Evolutionary conservation across 2,329 filamentous ascomycete species (phyloP).

Genomic region (Fulvia fulva): DNA sequence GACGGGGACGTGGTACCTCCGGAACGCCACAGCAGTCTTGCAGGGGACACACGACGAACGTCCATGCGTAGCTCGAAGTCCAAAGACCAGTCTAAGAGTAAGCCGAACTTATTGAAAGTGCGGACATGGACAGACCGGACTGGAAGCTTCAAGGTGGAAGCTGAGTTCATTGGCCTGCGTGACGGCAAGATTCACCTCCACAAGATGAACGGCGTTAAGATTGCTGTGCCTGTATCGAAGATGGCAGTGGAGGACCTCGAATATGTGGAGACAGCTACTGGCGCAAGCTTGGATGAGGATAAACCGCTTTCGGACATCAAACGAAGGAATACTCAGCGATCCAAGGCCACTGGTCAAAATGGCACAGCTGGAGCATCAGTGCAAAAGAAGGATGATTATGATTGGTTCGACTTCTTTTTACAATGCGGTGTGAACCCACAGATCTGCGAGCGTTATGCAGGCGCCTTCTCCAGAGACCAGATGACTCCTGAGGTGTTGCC

Average conservation of each 20-base stretch:
- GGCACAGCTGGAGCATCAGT: conserved; percentile 57
- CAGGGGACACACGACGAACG: conserved; percentile 35
- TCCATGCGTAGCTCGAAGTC: conserved; percentile 43
- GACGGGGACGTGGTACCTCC: conserved; percentile 67
- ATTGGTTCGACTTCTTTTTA: conserved; percentile 99
- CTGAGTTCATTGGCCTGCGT: conserved; percentile 88
- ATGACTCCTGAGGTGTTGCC: conserved; percentile 93
- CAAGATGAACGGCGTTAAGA: conserved; percentile 97
- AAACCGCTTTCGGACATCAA: conserved; percentile 85
- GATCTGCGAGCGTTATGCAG: conserved; percentile 89
- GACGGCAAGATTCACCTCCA: conserved; percentile 97
- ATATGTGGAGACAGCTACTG: conserved; percentile 86
- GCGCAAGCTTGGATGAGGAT: conserved; percentile 82
- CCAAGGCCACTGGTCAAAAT: conserved; percentile 45
- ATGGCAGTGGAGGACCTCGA: conserved; percentile 95
- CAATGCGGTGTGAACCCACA: conserved; percentile 87
- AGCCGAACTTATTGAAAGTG: conserved; percentile 77
- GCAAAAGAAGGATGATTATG: conserved; percentile 72
- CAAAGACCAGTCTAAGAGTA: conserved; percentile 58
- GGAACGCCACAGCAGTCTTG: conserved; percentile 74
- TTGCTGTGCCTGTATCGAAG: conserved; percentile 89
- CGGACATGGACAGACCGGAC: conserved; percentile 93
- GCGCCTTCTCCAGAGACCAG: conserved; percentile 82
- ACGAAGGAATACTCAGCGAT: conserved; percentile 44
- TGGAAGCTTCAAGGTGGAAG: conserved; percentile 94